Conservation (phyloP, 768 basidiomycete genomes). For the Pseudohyphozyma bogoriensis region DNA sequence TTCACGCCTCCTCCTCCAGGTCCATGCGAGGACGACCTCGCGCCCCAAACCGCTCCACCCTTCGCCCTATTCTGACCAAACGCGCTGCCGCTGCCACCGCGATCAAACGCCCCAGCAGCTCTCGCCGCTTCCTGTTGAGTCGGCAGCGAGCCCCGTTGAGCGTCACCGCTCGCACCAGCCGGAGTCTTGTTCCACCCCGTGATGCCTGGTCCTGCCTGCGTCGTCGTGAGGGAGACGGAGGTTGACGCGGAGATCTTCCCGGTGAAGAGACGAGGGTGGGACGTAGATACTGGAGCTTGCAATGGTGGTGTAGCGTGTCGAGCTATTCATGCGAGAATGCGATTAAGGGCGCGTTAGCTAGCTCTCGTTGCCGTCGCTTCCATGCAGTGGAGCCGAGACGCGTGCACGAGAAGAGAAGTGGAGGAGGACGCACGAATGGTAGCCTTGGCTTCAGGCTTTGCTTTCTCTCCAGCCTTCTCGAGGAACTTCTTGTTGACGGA, state of each 20-base stretch:
- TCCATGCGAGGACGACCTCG: slow-evolving; percentile 9
- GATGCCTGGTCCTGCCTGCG: not conserved
- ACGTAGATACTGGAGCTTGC: slow-evolving; percentile 6
- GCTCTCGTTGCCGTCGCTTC: too few relatives aligned
- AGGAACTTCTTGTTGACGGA: slow-evolving; percentile 96
- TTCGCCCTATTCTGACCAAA: not conserved
- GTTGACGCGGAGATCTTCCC: slow-evolving; percentile 26
- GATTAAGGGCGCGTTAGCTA: not conserved
- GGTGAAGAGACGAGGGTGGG: slow-evolving; percentile 31
- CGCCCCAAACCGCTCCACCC: slow-evolving; percentile 28
- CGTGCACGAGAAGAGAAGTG: not conserved
- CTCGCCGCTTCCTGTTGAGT: not conserved
- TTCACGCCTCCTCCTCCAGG: not conserved
- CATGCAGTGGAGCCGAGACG: not conserved
- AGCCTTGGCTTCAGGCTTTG: slow-evolving; percentile 23
- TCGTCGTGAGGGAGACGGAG: slow-evolving; percentile 3
- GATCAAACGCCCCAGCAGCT: not conserved
- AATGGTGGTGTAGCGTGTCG: slow-evolving; percentile 13
- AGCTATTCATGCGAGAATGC: not conserved
- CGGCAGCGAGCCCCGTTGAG: not conserved
- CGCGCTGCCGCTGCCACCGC: not conserved
- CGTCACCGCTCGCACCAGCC: not conserved
- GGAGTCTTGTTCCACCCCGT: not conserved
- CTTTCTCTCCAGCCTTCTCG: slow-evolving; percentile 65
- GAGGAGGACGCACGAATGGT: not conserved